Evolutionary conservation across 352 stramenopile species (phyloP), one percentile per base, ranked within the genome.

Genomic region (Phytophthora fragariaefolia): DNA sequence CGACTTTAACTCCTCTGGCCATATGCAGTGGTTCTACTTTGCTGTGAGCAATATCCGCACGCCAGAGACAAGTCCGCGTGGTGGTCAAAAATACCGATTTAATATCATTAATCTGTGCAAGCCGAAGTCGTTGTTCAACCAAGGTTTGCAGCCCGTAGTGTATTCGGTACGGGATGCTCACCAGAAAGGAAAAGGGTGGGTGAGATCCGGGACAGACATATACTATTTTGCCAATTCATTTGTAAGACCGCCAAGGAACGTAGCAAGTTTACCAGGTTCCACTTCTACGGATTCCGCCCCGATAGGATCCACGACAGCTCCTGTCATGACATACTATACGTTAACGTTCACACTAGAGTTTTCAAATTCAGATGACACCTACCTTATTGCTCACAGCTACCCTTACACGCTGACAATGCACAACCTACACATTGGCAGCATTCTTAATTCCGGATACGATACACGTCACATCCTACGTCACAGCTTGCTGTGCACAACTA

Each of bases 21-120:
- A 97, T 53, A 96, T 82, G 66, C 91, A 98, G 73, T 98, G 95
- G 95, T 98, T 98, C 56, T 98, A 98, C 63, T 98, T 98, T 68
- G 81, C 80, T 2, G 72, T 98, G n/a, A 86, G 77, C 48, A 97
- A 97, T 54, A 74, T 87, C 7, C 58, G 75, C 2, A n/a, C 45
- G 2, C 32, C 54, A 23, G 26, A 6, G 8, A 15, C 18, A 18
- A 65, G 43, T 49, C 51, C 45, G 9, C 53, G 58, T 9, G 47
- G 45, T 43, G 61, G 61, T 2, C 68, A 75, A 55, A 81, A 80
- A 26, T 95, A 92, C 53, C 91, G 82, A 1, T 98, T 98, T 69
- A 96, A 97, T 63, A 95, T 98, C 55, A 58, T 97, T 17, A 98
- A 98, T 56, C 43, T 98, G 34, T 97, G 88, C 58, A 98, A 98